phyloP scores from a whole-genome alignment of 495 filamentous ascomycete genomes.

The Penicillium flavigenum region DNA sequence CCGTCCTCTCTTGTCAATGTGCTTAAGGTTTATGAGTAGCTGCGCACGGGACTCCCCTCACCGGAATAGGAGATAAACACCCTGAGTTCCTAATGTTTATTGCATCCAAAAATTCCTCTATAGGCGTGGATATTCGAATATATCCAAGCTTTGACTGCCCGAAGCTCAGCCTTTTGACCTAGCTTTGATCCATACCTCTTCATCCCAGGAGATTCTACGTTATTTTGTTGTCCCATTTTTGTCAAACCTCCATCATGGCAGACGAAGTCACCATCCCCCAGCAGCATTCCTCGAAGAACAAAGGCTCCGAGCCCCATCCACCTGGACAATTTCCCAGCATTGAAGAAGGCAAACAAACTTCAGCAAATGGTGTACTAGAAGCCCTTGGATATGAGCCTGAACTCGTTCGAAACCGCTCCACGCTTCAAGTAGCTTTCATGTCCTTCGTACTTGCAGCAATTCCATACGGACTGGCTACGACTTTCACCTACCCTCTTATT shows the following conservation, averaged over 20 bases:
- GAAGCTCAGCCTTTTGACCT: background rate
- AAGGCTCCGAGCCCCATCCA: background rate
- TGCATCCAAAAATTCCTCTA: background rate
- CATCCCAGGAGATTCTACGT: too few relatives aligned
- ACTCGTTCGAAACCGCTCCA: slow-evolving; percentile 52
- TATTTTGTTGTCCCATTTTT: background rate
- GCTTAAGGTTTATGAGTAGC: background rate
- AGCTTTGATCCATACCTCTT: background rate
- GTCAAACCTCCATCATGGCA: background rate
- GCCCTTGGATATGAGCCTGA: slow-evolving; percentile 56
- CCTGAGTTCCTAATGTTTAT: background rate
- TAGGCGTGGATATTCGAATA: background rate
- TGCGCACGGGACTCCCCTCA: background rate
- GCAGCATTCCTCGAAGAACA: background rate
- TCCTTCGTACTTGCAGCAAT: slow-evolving; percentile 50
- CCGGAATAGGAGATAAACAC: background rate
- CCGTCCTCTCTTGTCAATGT: background rate
- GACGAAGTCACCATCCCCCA: background rate
- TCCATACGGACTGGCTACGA: slow-evolving; percentile 63
- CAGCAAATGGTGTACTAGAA: slow-evolving; percentile 26
- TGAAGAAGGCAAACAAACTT: slow-evolving; percentile 13
- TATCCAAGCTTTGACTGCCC: background rate
- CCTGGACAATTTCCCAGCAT: slow-evolving; percentile 5
- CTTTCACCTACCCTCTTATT: slow-evolving; percentile 59
- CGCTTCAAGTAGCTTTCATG: slow-evolving; percentile 30